Evolutionary conservation across 768 basidiomycete species (phyloP).

Genomic region (Russula lepida): DNA sequence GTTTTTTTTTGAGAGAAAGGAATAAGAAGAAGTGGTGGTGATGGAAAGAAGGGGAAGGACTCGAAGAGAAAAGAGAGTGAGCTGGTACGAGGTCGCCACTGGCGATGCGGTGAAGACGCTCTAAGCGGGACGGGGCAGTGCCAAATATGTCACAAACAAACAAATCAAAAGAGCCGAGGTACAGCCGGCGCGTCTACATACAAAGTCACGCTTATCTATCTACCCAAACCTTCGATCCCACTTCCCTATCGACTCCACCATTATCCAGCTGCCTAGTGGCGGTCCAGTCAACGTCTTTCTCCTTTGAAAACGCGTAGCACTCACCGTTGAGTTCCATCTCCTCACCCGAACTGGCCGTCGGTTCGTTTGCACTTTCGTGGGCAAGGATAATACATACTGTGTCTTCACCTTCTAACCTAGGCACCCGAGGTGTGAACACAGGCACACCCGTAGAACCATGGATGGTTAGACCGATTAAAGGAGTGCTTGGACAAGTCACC

Average conservation of each 20-base stretch:
- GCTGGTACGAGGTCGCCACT: conserved; percentile 1
- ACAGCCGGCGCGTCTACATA: not conserved
- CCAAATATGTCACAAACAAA: not conserved
- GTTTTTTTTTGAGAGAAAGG: conserved; percentile 11
- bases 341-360: not conserved
- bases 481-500: not conserved
- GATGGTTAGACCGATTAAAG: conserved; percentile 39
- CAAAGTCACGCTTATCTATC: not conserved
- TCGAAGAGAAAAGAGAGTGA: conserved; percentile 12
- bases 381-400: conserved; percentile 34
- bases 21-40: not conserved
- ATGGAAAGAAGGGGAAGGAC: conserved; percentile 3
- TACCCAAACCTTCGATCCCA: conserved; percentile 38
- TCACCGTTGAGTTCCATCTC: conserved; percentile 1
- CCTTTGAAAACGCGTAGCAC: not conserved
- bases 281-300: not conserved
- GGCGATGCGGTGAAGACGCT: not conserved
- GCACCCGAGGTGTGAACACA: conserved; percentile 36
- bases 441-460: conserved; percentile 41
- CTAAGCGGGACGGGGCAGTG: not conserved
- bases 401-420: conserved; percentile 45
- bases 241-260: conserved; percentile 37
- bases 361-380: conserved; percentile 6
- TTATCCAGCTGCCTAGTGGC: conserved; percentile 30
- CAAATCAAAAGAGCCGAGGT: not conserved